Conservation (phyloP, 176 grass and related monocot species). For the Hyparrhenia diplandra region DNA sequence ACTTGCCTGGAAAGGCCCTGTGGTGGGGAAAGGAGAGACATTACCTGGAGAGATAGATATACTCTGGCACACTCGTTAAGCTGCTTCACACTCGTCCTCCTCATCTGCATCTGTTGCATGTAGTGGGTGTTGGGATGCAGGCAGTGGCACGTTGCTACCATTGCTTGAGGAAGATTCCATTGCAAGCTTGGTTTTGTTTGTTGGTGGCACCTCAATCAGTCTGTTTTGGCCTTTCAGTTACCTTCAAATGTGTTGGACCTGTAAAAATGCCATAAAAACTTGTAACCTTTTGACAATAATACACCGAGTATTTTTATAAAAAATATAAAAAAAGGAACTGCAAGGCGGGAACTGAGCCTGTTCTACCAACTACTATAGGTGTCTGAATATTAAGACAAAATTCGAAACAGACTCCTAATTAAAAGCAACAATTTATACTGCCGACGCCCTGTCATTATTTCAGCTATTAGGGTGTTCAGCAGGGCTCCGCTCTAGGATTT, state of each 20-base stretch:
- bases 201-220: neutral
- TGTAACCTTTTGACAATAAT: neutral
- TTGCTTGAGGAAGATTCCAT: constrained; percentile 46
- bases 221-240: neutral
- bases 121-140: constrained; percentile 19
- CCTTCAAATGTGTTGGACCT: neutral
- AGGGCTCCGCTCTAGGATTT: neutral
- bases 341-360: neutral
- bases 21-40: neutral
- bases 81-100: constrained; percentile 94
- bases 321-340: neutral
- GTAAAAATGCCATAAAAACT: neutral
- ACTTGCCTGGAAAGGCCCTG: neutral
- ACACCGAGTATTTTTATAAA: neutral
- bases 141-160: neutral
- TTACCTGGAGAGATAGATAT: constrained; percentile 81
- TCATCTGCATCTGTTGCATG: constrained; percentile 67
- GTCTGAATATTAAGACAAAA: neutral
- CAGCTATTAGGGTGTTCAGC: neutral
- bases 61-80: constrained; percentile 77
- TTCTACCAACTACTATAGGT: neutral
- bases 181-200: neutral
- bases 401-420: neutral
- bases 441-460: neutral
- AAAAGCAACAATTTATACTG: neutral